Evolutionary conservation across 495 filamentous ascomycete species (phyloP).

Genomic region (Aeminium ludgeri): DNA sequence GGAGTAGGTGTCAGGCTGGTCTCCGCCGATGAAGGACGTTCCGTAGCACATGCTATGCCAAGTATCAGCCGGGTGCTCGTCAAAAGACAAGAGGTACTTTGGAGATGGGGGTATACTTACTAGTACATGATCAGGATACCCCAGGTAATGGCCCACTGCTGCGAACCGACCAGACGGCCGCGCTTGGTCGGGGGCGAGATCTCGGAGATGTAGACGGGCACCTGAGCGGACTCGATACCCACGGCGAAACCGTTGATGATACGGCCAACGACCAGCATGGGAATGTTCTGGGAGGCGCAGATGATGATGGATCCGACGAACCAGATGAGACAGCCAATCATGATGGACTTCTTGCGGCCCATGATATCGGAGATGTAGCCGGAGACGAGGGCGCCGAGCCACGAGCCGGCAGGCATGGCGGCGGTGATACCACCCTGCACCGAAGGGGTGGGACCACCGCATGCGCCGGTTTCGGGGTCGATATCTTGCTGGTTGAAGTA

Average conservation of each 20-base stretch:
- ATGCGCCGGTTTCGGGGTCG: conserved; percentile 7
- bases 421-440: conserved; percentile 28
- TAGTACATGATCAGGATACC: conserved; percentile 72
- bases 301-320: conserved; percentile 49
- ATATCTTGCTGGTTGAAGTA: conserved; percentile 24
- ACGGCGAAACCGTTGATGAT: conserved; percentile 62
- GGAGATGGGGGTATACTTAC: no score
- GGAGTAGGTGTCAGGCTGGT: conserved; percentile 10
- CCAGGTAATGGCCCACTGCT: conserved; percentile 61
- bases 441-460: conserved; percentile 19
- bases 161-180: conserved; percentile 52
- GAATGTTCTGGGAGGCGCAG: conserved; percentile 55
- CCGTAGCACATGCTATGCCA: conserved; percentile 31
- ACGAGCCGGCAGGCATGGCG: conserved; percentile 61
- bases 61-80: conserved; percentile 2
- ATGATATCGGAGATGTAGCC: conserved; percentile 49
- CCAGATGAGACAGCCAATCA: conserved; percentile 27
- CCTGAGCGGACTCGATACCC: conserved; percentile 63
- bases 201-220: conserved; percentile 66
- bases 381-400: conserved; percentile 51
- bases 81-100: conserved; percentile 21
- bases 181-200: conserved; percentile 51
- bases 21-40: conserved; percentile 39
- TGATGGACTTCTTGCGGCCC: conserved; percentile 52
- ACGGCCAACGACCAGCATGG: conserved; percentile 57